Conservation (phyloP, 495 filamentous ascomycete species). For the Hypoxylon perforatum region DNA sequence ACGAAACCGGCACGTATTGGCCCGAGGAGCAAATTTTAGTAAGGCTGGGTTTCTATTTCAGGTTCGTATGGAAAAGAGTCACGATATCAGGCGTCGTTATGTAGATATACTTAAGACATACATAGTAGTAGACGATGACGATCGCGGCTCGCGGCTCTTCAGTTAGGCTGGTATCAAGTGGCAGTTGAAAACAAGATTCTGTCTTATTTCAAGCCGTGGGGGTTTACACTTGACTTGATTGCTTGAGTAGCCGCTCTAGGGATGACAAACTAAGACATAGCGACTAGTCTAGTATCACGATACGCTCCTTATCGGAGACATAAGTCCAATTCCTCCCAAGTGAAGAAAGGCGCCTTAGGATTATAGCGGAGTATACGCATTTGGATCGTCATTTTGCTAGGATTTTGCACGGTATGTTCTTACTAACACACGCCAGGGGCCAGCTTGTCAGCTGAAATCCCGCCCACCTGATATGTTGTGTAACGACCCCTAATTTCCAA, state of each 20-base stretch:
- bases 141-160: background rate
- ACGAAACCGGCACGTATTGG: background rate
- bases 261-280: background rate
- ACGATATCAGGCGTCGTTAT: background rate
- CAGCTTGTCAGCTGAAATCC: no score
- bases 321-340: background rate
- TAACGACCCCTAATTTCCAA: no score
- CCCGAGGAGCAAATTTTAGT: background rate
- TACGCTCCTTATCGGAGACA: background rate
- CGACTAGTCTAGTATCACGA: background rate
- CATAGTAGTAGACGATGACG: no score
- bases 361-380: background rate
- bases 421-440: no score
- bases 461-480: no score
- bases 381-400: background rate
- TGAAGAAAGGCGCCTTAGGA: background rate
- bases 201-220: background rate
- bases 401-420: no score
- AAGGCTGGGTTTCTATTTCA: background rate
- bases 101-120: background rate
- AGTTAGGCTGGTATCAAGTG: background rate
- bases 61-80: background rate
- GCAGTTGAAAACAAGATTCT: background rate
- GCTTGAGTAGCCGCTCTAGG: background rate
- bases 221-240: background rate